Evolutionary conservation across 2,329 filamentous ascomycete genomes (phyloP).

Genomic region (Verticillium alfalfae): DNA sequence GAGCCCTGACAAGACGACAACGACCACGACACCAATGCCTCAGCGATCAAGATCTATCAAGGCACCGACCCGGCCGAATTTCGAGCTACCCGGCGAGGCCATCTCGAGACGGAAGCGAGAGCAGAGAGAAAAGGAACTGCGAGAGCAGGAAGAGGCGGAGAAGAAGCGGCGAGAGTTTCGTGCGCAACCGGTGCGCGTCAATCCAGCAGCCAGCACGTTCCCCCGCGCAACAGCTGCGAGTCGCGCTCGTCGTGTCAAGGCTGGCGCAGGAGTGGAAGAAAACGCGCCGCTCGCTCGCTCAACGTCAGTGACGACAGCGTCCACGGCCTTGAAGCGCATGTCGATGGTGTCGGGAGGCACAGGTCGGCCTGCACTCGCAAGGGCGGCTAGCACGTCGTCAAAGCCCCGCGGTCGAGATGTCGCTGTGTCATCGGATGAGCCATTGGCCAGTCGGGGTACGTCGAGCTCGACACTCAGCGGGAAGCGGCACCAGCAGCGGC

Average conservation of each 20-base stretch:
- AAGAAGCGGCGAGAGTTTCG: slow-evolving; percentile 58
- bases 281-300: neutral
- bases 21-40: slow-evolving; percentile 25
- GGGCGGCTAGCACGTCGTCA: slow-evolving; percentile 2
- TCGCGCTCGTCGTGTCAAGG: slow-evolving; percentile 45
- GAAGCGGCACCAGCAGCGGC: slow-evolving; percentile 25
- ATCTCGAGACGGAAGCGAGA: slow-evolving; percentile 51
- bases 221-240: slow-evolving; percentile 56
- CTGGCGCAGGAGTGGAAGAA: slow-evolving; percentile 16
- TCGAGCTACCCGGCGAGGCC: slow-evolving; percentile 60
- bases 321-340: slow-evolving; percentile 8
- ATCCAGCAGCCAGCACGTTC: slow-evolving; percentile 29
- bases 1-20: slow-evolving; percentile 5
- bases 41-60: slow-evolving; percentile 45
- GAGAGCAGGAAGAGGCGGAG: slow-evolving; percentile 54
- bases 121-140: slow-evolving; percentile 49
- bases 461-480: slow-evolving; percentile 39
- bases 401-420: slow-evolving; percentile 7
- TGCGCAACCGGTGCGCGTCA: slow-evolving; percentile 49
- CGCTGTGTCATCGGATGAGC: neutral
- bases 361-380: neutral
- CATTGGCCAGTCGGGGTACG: slow-evolving; percentile 27
- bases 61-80: slow-evolving; percentile 46
- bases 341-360: slow-evolving; percentile 5
- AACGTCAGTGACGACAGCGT: neutral